A percentile compares a stretch with the other conserved stretches of the same genome.
Conservation (phyloP, 805 yeast genomes). For the Monosporozyma aquatica region DNA sequence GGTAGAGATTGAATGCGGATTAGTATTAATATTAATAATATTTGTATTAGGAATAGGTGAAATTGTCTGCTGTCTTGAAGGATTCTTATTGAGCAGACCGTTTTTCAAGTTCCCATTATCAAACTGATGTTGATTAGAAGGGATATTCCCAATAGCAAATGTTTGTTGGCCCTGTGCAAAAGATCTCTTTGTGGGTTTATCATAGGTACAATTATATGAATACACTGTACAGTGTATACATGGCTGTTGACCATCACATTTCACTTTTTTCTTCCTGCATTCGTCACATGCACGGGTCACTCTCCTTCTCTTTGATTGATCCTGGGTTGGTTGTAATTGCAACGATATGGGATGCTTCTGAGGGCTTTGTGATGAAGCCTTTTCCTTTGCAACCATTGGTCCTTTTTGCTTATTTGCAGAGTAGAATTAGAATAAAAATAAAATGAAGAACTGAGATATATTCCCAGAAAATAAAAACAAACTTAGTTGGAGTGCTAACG, state of each 20-base stretch:
- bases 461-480: too few relatives aligned
- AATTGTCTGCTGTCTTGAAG: not conserved
- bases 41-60: not conserved
- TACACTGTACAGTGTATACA: conserved; percentile 85
- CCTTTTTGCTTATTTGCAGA: too few relatives aligned
- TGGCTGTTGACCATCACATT: conserved; percentile 78
- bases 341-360: not conserved
- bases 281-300: conserved; percentile 40
- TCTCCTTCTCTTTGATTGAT: conserved; percentile 30
- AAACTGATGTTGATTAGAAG: not conserved
- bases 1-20: not conserved
- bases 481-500: too few relatives aligned
- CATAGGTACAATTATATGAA: conserved; percentile 75
- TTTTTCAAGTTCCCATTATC: too few relatives aligned
- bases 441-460: too few relatives aligned
- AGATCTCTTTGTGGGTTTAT: conserved; percentile 49
- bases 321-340: not conserved
- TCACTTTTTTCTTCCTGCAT: conserved; percentile 62
- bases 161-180: conserved; percentile 1
- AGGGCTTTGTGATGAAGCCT: not conserved
- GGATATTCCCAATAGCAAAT: not conserved
- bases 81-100: not conserved
- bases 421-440: too few relatives aligned
- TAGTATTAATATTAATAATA: not conserved
- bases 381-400: not conserved